Conservation (phyloP, 108 stramenopile species). For the Thalassiosira profunda region DNA sequence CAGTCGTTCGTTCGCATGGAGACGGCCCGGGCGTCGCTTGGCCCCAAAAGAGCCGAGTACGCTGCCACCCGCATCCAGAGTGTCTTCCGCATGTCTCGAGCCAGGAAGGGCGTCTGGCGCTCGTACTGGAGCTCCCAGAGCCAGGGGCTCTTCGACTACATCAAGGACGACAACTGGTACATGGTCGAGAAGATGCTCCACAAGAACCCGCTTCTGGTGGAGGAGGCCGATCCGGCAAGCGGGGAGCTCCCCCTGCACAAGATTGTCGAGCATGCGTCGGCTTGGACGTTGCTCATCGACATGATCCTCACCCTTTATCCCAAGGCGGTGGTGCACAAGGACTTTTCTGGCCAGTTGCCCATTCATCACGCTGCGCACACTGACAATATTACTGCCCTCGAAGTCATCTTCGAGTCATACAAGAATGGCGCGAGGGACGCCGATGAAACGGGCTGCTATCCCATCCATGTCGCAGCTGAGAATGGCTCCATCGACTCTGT, state of each 20-base stretch:
- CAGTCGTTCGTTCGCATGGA: slow-evolving; percentile 39
- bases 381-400: slow-evolving; percentile 82
- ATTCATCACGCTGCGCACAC: slow-evolving; percentile 89
- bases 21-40: slow-evolving; percentile 16
- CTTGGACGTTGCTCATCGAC: slow-evolving; percentile 89
- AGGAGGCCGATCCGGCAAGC: slow-evolving; percentile 65
- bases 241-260: slow-evolving; percentile 89
- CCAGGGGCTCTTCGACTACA: slow-evolving; percentile 37
- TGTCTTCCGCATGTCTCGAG: slow-evolving; percentile 58
- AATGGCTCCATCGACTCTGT: slow-evolving; percentile 88
- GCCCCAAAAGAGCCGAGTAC: slow-evolving; percentile 25
- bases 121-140: slow-evolving; percentile 50
- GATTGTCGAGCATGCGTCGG: slow-evolving; percentile 76
- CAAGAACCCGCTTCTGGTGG: slow-evolving; percentile 86
- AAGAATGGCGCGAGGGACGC: slow-evolving; percentile 88
- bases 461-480: slow-evolving; percentile 89
- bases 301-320: slow-evolving; percentile 91
- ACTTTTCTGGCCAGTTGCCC: slow-evolving; percentile 86
- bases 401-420: slow-evolving; percentile 91
- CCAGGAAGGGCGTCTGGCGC: slow-evolving; percentile 40
- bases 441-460: slow-evolving; percentile 80
- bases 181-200: slow-evolving; percentile 90
- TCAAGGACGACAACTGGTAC: slow-evolving; percentile 86
- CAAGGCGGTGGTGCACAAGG: slow-evolving; percentile 88
- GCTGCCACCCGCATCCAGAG: slow-evolving; percentile 83